Percentiles rank a stretch among this genome's conserved stretches.
These are phyloP conservation scores for Ophiostoma tasmaniense DNA, from an alignment of 2,329 filamentous ascomycete species.

Conservation along the genomic window DNA sequence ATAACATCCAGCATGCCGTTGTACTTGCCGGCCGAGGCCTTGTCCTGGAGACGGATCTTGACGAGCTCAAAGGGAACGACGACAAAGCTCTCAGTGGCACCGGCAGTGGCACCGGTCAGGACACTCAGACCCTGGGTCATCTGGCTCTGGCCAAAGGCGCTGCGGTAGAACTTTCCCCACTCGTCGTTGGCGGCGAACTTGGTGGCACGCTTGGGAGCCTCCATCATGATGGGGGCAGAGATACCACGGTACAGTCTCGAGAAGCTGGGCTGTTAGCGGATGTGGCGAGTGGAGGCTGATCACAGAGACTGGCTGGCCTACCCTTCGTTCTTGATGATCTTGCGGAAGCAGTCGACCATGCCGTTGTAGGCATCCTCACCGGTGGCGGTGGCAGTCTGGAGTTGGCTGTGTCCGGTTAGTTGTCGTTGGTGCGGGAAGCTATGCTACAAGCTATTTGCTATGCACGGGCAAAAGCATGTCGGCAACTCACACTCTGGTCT, in stretches of 20 bases:
- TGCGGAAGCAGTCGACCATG: conserved; percentile 96
- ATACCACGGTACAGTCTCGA: conserved; percentile 94
- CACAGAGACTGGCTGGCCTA: conserved; percentile 35
- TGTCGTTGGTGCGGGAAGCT: not conserved
- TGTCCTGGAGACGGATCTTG: conserved; percentile 97
- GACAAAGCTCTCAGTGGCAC: conserved; percentile 86
- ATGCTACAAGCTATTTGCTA: conserved; percentile 11
- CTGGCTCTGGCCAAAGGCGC: conserved; percentile 71
- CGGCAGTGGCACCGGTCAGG: conserved; percentile 87
- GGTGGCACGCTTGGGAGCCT: conserved; percentile 56
- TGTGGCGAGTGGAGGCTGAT: not conserved
- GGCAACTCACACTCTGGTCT: conserved; percentile 21
- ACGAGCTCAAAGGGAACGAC: conserved; percentile 97
- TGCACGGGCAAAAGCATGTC: not conserved
- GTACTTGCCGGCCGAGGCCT: conserved; percentile 83
- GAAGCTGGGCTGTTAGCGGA: conserved; percentile 43
- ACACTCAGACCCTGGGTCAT: conserved; percentile 90
- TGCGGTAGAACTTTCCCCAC: conserved; percentile 92
- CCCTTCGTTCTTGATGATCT: conserved; percentile 96
- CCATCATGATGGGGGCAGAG: conserved; percentile 92
- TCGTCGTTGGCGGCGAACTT: conserved; percentile 99
- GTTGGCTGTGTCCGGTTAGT: conserved; percentile 51
- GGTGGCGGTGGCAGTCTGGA: conserved; percentile 65
- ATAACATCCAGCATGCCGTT: conserved; percentile 74
- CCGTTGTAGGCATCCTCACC: conserved; percentile 86